Evolutionary conservation across 2,329 filamentous ascomycete species (phyloP).

Genomic region (Fusarium irregulare): DNA sequence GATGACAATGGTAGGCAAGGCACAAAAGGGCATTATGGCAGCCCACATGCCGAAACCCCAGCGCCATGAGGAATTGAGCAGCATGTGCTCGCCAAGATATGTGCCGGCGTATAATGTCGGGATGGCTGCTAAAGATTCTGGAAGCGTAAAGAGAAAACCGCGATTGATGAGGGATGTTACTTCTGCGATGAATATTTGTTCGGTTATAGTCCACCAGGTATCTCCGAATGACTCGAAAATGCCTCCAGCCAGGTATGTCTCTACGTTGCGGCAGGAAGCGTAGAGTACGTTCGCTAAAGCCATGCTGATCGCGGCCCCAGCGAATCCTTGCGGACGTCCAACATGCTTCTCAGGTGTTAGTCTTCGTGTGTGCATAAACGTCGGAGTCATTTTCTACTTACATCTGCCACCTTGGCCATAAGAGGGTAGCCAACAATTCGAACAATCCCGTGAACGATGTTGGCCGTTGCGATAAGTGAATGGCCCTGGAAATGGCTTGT

Average conservation of each 20-base stretch:
- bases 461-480: slow-evolving; percentile 22
- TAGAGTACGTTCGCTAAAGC: slow-evolving; percentile 28
- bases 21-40: slow-evolving; percentile 19
- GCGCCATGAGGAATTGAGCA: slow-evolving; percentile 21
- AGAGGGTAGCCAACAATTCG: slow-evolving; percentile 28
- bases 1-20: slow-evolving; percentile 20
- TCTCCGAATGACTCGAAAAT: slow-evolving; percentile 33
- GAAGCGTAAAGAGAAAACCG: slow-evolving; percentile 26
- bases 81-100: slow-evolving; percentile 33
- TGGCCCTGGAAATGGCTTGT: slow-evolving; percentile 35
- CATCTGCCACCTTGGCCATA: slow-evolving; percentile 30
- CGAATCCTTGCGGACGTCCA: slow-evolving; percentile 25
- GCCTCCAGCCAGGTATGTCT: slow-evolving; percentile 30
- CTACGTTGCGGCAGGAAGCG: slow-evolving; percentile 28
- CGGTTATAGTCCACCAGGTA: slow-evolving; percentile 35
- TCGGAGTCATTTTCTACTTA: too few relatives aligned
- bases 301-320: slow-evolving; percentile 16
- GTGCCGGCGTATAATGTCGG: slow-evolving; percentile 32
- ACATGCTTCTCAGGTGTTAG: slow-evolving; percentile 4
- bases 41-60: slow-evolving; percentile 37
- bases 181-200: slow-evolving; percentile 36
- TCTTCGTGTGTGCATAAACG: too few relatives aligned
- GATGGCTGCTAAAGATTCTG: slow-evolving; percentile 30
- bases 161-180: slow-evolving; percentile 35
- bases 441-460: slow-evolving; percentile 32